These are phyloP conservation scores for Haberlea rhodopensis DNA, from an alignment of 257 asterid genomes.

Conservation along the genomic window DNA sequence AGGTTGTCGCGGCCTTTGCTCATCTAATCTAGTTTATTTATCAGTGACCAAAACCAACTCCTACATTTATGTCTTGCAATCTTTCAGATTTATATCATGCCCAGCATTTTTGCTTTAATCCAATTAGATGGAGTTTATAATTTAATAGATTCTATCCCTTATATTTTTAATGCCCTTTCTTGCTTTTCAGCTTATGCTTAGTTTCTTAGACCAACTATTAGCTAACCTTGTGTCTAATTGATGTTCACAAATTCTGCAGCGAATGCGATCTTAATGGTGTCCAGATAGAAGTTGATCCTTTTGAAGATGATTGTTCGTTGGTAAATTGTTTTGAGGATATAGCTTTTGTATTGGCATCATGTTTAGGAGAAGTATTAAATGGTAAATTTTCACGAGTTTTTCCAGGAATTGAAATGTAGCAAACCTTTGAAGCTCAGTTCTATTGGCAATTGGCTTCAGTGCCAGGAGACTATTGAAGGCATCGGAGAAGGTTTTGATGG, in stretches of 20 bases:
- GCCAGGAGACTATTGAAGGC: constrained; percentile 37
- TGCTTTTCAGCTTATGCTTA: not conserved
- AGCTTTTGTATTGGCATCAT: not conserved
- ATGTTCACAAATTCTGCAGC: constrained; percentile 33
- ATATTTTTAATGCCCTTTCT: not conserved
- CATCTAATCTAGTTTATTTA: too few relatives aligned
- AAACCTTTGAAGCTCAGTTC: constrained; percentile 25
- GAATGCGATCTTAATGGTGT: constrained; percentile 30
- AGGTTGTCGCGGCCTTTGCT: not conserved
- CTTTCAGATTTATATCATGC: not conserved
- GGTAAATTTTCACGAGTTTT: not conserved
- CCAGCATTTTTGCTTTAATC: too few relatives aligned
- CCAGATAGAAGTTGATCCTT: constrained; percentile 31
- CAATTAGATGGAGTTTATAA: too few relatives aligned
- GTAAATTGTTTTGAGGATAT: constrained; percentile 32
- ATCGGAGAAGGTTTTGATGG: constrained; percentile 33
- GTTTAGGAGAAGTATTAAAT: constrained; percentile 4
- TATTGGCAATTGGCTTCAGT: constrained; percentile 53
- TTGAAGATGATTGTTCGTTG: constrained; percentile 20
- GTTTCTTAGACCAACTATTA: not conserved
- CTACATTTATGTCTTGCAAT: not conserved
- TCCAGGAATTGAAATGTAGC: constrained; percentile 25
- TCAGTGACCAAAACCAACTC: too few relatives aligned
- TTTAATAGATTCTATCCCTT: too few relatives aligned
- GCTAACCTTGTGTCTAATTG: not conserved